Evolutionary conservation across 306 rosid species (phyloP).

Genomic region (Acacia crassicarpa): DNA sequence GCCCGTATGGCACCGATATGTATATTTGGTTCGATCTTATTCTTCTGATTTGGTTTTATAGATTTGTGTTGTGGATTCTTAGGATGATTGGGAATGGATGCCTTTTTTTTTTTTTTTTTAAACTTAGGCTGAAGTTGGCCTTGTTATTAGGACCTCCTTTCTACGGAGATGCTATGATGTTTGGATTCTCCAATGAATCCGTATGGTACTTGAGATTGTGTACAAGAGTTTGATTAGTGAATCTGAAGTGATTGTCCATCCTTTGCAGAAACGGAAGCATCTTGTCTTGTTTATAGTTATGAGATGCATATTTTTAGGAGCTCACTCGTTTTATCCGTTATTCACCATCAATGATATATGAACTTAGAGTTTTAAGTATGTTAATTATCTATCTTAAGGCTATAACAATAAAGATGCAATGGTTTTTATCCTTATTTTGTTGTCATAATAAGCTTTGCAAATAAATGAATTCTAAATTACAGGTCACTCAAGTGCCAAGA

Average conservation of each 20-base stretch:
- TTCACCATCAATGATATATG: background rate
- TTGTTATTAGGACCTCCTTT: conserved; percentile 3
- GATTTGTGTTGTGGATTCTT: conserved; percentile 18
- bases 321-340: background rate
- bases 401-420: background rate
- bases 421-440: background rate
- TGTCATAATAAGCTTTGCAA: background rate
- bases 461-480: background rate
- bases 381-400: background rate
- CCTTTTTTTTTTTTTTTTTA: background rate
- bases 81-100: background rate
- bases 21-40: conserved; percentile 32
- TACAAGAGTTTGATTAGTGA: background rate
- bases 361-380: background rate
- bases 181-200: background rate
- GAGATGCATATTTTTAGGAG: background rate
- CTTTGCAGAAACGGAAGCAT: background rate
- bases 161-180: background rate
- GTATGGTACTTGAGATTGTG: background rate
- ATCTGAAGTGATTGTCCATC: background rate
- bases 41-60: conserved; percentile 28
- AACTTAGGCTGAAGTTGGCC: background rate
- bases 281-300: background rate
- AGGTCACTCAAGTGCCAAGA: too few relatives aligned
- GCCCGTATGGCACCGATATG: conserved; percentile 8